phyloP scores from a whole-genome alignment of 148 eudicot genomes.

The Dysphania ambrosioides region DNA sequence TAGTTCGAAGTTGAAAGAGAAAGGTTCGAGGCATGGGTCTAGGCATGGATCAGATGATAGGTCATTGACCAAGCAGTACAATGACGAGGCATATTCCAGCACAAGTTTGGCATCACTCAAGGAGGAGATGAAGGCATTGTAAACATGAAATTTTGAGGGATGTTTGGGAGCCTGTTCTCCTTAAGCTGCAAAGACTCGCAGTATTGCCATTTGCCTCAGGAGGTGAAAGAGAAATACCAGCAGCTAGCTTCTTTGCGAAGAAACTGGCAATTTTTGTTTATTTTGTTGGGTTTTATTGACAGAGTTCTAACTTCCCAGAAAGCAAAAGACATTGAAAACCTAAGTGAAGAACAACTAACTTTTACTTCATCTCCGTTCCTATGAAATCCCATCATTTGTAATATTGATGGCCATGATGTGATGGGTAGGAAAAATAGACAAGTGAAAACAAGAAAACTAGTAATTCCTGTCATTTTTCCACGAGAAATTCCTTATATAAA shows the following conservation, averaged over 20 bases:
- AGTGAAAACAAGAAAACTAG: background rate
- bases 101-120: conserved; percentile 18
- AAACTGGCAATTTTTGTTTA: conserved; percentile 11
- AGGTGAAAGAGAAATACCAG: background rate
- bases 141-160: background rate
- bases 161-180: background rate
- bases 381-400: conserved; percentile 10
- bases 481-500: too few relatives aligned
- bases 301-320: conserved; percentile 12
- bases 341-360: background rate
- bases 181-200: background rate
- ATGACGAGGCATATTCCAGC: conserved; percentile 7
- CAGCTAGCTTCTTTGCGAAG: conserved; percentile 5
- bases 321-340: background rate
- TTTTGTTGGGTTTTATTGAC: background rate
- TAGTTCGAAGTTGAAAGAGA: conserved; percentile 19
- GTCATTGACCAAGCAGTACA: conserved; percentile 22
- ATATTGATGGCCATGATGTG: too few relatives aligned
- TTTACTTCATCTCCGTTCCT: background rate
- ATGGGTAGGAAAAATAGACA: conserved; percentile 14
- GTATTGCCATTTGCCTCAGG: background rate
- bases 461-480: background rate
- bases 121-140: conserved; percentile 30
- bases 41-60: conserved; percentile 35
- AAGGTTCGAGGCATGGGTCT: too few relatives aligned